Base-by-base conservation (phyloP, 1,284 basidiomycete species). In the Naganishia albida region DNA sequence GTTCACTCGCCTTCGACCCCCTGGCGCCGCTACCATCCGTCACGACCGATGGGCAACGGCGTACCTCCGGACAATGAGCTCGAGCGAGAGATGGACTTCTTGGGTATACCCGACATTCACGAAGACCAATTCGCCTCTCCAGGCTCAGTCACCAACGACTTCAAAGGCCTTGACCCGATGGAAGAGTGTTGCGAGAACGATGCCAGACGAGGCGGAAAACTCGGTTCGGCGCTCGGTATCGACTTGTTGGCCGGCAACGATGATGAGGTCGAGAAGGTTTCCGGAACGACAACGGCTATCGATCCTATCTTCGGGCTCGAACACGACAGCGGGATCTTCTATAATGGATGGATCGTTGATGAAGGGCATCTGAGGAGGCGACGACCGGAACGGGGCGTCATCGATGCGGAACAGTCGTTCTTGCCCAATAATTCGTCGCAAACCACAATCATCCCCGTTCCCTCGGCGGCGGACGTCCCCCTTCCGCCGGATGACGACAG, bases 131-230 rank as follows among this genome's bases (percentile, higher is more conserved):
- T 49, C 18, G 44, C 38, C 38, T 50, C 34, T 60, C 46, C 57
- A 4, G 34, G 25, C 23, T 30, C 46, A 1, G 46, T 50, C 4
- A 39, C 39, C 8, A 34, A 8, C 16, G 46, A 26, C 15, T 25
- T 40, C 20, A 42, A 40, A 7, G 57, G 57, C 15, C 4, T 60
- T 12, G 34, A 60, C 28, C 46, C 57, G 8, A 20, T 23, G 10
- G 57, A 40, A 18, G 46, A 60, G 34, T 40, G 8, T 6, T 40
- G 26, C n/a, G 57, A 60, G 26, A 60, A 50, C 38, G 46, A 60
- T 40, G 48, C 46, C 1, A 39, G 57, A 18, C 43, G 46, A 18
- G 34, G 38, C 38, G 44, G 20, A 28, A 26, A 26, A n/a, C 25
- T 38, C 3, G 34, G 44, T 16, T 40, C 44, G 18, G 54, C 54